phyloP scores from a whole-genome alignment of 2,329 filamentous ascomycete species.

The Colletotrichum higginsianum region DNA sequence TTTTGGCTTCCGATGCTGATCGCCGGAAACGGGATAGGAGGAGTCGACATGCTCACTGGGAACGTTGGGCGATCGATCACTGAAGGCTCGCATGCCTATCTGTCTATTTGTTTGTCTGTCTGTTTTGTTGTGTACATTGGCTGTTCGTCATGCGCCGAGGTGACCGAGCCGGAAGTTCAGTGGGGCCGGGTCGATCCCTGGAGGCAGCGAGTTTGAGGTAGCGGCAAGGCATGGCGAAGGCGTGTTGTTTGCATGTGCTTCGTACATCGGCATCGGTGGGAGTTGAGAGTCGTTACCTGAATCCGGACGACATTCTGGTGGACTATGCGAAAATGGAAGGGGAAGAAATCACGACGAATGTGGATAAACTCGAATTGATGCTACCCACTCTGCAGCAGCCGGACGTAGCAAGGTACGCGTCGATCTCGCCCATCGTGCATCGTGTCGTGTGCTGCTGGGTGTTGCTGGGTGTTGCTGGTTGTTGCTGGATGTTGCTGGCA shows the following conservation, averaged over 20 bases:
- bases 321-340: conserved; percentile 33
- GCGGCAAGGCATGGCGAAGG: conserved; percentile 24
- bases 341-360: conserved; percentile 32
- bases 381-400: background rate
- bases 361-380: conserved; percentile 1
- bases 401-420: conserved; percentile 14
- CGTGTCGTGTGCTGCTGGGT: no score
- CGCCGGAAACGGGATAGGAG: conserved; percentile 28
- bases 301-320: conserved; percentile 33
- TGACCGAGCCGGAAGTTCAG: background rate
- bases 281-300: conserved; percentile 22
- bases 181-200: conserved; percentile 17
- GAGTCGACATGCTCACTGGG: conserved; percentile 8
- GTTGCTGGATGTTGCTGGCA: background rate
- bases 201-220: conserved; percentile 5
- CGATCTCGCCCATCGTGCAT: background rate
- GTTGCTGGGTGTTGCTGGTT: no score
- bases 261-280: conserved; percentile 16
- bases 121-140: no score
- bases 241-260: background rate
- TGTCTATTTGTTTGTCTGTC: background rate
- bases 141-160: background rate
- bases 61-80: conserved; percentile 28
- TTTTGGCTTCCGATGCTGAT: background rate
- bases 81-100: conserved; percentile 8